Percentiles rank a stretch among this genome's conserved stretches.
phyloP scores from a whole-genome alignment of 352 stramenopile species.

The Phytophthora ohioensis region DNA sequence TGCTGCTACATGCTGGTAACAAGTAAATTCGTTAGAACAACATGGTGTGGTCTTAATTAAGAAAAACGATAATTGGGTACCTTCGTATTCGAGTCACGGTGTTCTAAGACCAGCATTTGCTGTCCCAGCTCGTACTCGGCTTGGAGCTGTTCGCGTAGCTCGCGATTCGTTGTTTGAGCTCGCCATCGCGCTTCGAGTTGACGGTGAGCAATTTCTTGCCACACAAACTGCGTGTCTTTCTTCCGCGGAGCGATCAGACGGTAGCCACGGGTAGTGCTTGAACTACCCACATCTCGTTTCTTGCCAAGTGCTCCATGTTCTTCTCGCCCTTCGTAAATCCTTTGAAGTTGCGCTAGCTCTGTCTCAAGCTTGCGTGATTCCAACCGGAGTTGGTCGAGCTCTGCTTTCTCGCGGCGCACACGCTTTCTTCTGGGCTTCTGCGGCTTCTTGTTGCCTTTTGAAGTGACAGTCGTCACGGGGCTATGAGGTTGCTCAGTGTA shows the following conservation, averaged over 20 bases:
- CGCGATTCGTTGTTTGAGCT: conserved; percentile 26
- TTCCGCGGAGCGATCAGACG: conserved; percentile 12
- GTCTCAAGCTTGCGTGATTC: conserved; percentile 37
- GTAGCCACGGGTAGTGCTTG: neutral
- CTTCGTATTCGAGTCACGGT: conserved; percentile 17
- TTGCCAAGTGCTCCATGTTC: too few relatives aligned
- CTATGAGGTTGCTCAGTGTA: too few relatives aligned
- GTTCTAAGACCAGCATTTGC: conserved; percentile 14
- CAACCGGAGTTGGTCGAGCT: conserved; percentile 39
- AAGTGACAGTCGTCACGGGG: too few relatives aligned
- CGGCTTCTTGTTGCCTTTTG: too few relatives aligned
- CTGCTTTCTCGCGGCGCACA: conserved; percentile 25
- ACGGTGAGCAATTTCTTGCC: conserved; percentile 22
- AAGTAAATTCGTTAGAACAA: too few relatives aligned
- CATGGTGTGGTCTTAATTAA: neutral
- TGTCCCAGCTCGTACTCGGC: conserved; percentile 11
- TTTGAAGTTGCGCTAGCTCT: conserved; percentile 23
- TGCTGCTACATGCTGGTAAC: too few relatives aligned
- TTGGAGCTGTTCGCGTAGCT: conserved; percentile 24
- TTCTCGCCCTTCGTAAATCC: neutral
- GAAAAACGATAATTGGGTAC: neutral
- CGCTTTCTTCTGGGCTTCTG: conserved; percentile 20
- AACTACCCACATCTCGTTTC: too few relatives aligned
- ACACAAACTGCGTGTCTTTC: conserved; percentile 1
- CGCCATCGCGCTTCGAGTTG: conserved; percentile 24